Percentiles rank a stretch among this genome's conserved stretches.
Evolutionary conservation across 371 early-diverging fungal genomes (phyloP).

Genomic region (Rhizopus delemar): DNA sequence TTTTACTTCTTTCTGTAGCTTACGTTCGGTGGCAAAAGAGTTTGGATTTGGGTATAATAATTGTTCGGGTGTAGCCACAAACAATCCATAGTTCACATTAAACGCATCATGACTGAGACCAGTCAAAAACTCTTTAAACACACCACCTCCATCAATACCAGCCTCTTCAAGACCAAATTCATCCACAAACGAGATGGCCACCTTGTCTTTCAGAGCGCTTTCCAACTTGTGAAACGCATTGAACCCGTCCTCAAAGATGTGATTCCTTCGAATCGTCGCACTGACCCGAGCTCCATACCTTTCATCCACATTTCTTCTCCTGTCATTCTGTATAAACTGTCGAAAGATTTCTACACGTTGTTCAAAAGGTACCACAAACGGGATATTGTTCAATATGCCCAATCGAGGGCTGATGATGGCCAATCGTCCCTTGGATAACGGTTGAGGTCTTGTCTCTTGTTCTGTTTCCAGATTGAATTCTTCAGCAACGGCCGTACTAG

Average conservation of each 20-base stretch:
- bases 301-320: conserved; percentile 37
- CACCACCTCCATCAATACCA: conserved; percentile 93
- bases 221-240: conserved; percentile 61
- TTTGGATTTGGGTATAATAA: conserved; percentile 81
- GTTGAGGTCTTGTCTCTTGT: neutral
- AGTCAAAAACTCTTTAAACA: conserved; percentile 81
- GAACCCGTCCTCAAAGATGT: conserved; percentile 91
- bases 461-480: conserved; percentile 48
- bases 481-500: conserved; percentile 60
- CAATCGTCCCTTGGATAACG: conserved; percentile 35
- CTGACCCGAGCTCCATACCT: conserved; percentile 38
- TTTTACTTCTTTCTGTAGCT: conserved; percentile 15
- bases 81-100: conserved; percentile 77
- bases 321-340: conserved; percentile 71
- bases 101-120: conserved; percentile 83
- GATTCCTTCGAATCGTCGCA: conserved; percentile 66
- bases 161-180: conserved; percentile 85
- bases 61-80: conserved; percentile 74
- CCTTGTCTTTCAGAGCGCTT: conserved; percentile 64
- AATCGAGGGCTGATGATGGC: conserved; percentile 66
- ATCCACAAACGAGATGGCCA: conserved; percentile 86
- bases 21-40: conserved; percentile 55
- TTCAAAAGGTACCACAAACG: conserved; percentile 90
- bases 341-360: conserved; percentile 87
- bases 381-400: conserved; percentile 77